Evolutionary conservation across 2,329 filamentous ascomycete genomes (phyloP).

Genomic region (Cordyceps militaris): DNA sequence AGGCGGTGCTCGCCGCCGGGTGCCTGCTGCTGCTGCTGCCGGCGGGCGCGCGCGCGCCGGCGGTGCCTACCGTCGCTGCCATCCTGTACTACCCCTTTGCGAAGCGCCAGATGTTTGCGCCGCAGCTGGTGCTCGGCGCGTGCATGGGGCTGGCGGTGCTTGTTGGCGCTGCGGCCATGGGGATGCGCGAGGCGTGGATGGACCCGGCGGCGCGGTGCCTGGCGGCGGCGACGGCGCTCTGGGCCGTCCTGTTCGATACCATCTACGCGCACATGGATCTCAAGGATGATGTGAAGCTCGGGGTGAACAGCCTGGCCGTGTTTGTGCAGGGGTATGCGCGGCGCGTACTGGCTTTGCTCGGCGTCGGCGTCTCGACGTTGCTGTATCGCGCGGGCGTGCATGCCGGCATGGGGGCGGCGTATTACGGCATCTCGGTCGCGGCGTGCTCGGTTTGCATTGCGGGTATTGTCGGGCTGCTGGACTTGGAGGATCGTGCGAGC

Average conservation of each 20-base stretch:
- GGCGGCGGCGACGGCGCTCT: slow-evolving; percentile 24
- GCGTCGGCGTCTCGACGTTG: neutral
- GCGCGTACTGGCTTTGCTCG: neutral
- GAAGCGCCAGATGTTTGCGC: slow-evolving; percentile 29
- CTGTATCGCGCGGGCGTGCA: neutral
- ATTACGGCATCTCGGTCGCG: neutral
- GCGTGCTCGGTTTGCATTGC: neutral
- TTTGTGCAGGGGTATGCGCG: neutral
- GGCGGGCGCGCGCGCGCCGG: slow-evolving; percentile 17
- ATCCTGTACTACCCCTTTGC: slow-evolving; percentile 28
- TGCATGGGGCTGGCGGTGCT: slow-evolving; percentile 26
- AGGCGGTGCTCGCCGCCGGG: slow-evolving; percentile 16
- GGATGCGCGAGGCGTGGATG: slow-evolving; percentile 16
- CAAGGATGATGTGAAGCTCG: slow-evolving; percentile 25
- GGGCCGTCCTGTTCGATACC: slow-evolving; percentile 29
- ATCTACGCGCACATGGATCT: slow-evolving; percentile 31
- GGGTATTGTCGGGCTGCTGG: neutral
- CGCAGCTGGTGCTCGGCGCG: slow-evolving; percentile 29
- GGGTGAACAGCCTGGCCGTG: slow-evolving; percentile 28
- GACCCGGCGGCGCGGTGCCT: slow-evolving; percentile 21
- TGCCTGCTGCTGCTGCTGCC: neutral
- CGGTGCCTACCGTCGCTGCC: slow-evolving; percentile 22
- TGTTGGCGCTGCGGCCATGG: slow-evolving; percentile 24
- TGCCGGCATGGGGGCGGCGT: neutral
- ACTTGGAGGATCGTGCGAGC: neutral